phyloP scores from a whole-genome alignment of 352 stramenopile species.

The Elongisporangium anandrum region DNA sequence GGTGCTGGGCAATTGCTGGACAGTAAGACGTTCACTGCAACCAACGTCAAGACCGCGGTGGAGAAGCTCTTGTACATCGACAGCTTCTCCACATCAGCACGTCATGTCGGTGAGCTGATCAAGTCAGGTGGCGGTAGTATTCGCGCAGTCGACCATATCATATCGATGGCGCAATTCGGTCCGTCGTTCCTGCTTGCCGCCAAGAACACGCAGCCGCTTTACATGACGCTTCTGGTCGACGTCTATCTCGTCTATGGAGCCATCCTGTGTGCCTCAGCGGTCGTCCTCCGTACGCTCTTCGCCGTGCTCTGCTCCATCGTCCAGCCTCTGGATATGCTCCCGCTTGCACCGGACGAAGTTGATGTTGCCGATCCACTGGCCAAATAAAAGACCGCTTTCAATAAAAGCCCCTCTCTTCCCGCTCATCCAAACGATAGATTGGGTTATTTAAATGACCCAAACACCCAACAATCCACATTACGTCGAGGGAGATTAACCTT shows the following conservation, averaged over 20 bases:
- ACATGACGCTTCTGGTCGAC: conserved; percentile 84
- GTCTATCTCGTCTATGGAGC: conserved; percentile 82
- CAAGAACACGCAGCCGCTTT: conserved; percentile 59
- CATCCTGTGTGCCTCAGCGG: conserved; percentile 78
- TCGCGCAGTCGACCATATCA: conserved; percentile 50
- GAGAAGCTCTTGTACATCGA: conserved; percentile 34
- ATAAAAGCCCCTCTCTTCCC: not conserved
- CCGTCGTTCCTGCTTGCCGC: conserved; percentile 41
- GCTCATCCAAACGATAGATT: no score
- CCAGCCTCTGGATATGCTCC: conserved; percentile 21
- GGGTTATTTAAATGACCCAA: no score
- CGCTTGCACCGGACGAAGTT: conserved; percentile 4
- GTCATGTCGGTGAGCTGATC: conserved; percentile 53
- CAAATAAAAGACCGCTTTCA: conserved; percentile 1
- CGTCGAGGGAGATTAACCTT: no score
- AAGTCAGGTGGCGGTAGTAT: conserved; percentile 46
- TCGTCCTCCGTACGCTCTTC: conserved; percentile 79
- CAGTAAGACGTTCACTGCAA: conserved; percentile 25
- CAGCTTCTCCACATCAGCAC: conserved; percentile 31
- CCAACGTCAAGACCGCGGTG: conserved; percentile 23
- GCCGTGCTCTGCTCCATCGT: conserved; percentile 64
- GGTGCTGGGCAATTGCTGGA: conserved; percentile 46
- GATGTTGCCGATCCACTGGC: not conserved
- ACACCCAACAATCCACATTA: no score
- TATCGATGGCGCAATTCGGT: conserved; percentile 53